These are phyloP conservation scores for Phialophora expanda DNA, from an alignment of 2,329 filamentous ascomycete genomes.

Conservation along the genomic window DNA sequence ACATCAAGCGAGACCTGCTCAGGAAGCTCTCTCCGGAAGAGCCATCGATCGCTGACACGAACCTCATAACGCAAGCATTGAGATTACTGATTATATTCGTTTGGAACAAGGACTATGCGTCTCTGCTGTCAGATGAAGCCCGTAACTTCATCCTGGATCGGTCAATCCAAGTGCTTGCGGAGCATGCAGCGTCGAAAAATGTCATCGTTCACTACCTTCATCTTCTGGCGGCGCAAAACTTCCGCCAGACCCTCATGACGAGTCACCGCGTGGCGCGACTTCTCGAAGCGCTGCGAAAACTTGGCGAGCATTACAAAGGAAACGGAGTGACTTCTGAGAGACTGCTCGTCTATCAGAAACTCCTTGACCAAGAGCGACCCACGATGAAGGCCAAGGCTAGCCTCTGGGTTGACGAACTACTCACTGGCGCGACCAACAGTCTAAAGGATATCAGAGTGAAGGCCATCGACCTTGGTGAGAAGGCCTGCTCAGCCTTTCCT, in stretches of 20 bases:
- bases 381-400: constrained; percentile 72
- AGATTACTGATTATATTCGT: constrained; percentile 78
- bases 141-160: constrained; percentile 80
- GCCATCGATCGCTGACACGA: constrained; percentile 63
- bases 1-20: constrained; percentile 78
- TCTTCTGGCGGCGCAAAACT: constrained; percentile 79
- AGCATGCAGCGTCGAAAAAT: constrained; percentile 72
- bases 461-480: constrained; percentile 75
- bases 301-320: constrained; percentile 75
- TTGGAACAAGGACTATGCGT: constrained; percentile 72
- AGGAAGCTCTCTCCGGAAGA: constrained; percentile 43
- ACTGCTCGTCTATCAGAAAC: constrained; percentile 75
- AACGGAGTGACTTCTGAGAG: constrained; percentile 81
- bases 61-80: constrained; percentile 76
- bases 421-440: constrained; percentile 79
- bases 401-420: constrained; percentile 81
- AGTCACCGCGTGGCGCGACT: constrained; percentile 67
- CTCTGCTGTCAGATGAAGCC: constrained; percentile 77
- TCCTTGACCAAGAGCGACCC: constrained; percentile 72
- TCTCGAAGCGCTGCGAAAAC: constrained; percentile 70
- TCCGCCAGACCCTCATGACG: constrained; percentile 65
- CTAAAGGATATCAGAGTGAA: constrained; percentile 75
- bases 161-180: constrained; percentile 73
- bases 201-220: constrained; percentile 80
- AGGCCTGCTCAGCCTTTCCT: constrained; percentile 72